Evolutionary conservation across 2,329 filamentous ascomycete genomes (phyloP).

Genomic region (Xylaria sp.): DNA sequence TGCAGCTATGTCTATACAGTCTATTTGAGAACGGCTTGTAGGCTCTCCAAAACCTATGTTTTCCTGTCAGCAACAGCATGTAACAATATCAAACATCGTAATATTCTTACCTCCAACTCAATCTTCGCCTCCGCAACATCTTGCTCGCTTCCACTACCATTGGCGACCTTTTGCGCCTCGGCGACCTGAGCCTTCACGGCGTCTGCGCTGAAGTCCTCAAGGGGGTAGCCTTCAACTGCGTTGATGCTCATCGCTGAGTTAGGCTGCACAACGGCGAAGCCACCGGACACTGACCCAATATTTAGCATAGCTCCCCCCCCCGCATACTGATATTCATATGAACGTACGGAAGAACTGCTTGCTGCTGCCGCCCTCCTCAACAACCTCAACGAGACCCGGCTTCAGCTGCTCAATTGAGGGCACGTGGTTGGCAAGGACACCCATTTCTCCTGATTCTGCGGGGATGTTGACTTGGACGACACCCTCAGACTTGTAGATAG

Average conservation of each 20-base stretch:
- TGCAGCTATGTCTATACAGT: constrained; percentile 50
- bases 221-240: constrained; percentile 89
- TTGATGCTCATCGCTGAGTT: constrained; percentile 96
- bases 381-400: constrained; percentile 91
- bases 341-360: constrained; percentile 98
- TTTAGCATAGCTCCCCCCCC: constrained; percentile 22
- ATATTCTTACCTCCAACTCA: constrained; percentile 80
- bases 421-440: constrained; percentile 98
- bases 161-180: constrained; percentile 94
- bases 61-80: constrained; percentile 40
- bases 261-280: constrained; percentile 96
- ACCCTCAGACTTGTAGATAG: constrained; percentile 69
- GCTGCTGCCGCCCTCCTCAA: constrained; percentile 85
- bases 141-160: constrained; percentile 88
- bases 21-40: constrained; percentile 82
- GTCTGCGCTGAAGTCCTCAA: constrained; percentile 96
- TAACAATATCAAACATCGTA: constrained; percentile 1
- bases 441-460: constrained; percentile 98
- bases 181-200: constrained; percentile 86
- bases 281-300: constrained; percentile 75
- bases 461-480: constrained; percentile 97
- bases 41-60: constrained; percentile 75
- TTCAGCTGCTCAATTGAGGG: constrained; percentile 98
- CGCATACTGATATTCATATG: constrained; percentile 12
- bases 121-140: constrained; percentile 99